Percentiles rank a stretch among this genome's conserved stretches.
phyloP scores from a whole-genome alignment of 768 basidiomycete genomes.

The Termitomyces sp. region DNA sequence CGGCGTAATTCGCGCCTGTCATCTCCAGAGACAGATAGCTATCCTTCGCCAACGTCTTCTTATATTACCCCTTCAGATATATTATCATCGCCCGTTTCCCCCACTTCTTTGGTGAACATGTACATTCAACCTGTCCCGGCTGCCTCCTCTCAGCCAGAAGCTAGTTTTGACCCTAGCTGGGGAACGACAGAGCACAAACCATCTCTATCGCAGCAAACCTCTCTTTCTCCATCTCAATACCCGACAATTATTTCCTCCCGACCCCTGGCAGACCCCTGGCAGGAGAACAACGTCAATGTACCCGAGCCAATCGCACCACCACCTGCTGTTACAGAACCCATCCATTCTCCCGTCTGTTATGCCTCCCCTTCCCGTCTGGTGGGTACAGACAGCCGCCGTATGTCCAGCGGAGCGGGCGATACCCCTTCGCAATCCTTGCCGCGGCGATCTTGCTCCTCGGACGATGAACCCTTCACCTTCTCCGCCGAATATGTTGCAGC shows the following conservation, averaged over 20 bases:
- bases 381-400: background rate
- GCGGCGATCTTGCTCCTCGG: slow-evolving; percentile 16
- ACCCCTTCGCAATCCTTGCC: slow-evolving; percentile 9
- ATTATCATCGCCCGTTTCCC: slow-evolving; percentile 18
- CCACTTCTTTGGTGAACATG: slow-evolving; percentile 7
- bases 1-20: slow-evolving; percentile 28
- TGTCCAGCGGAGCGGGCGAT: background rate
- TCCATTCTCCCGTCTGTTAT: background rate
- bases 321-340: background rate
- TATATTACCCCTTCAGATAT: slow-evolving; percentile 10
- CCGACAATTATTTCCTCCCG: background rate
- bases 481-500: slow-evolving; percentile 28
- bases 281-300: background rate
- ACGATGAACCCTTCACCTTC: slow-evolving; percentile 32
- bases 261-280: slow-evolving; percentile 1
- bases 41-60: slow-evolving; percentile 14
- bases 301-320: background rate
- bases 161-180: slow-evolving; percentile 3
- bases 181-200: slow-evolving; percentile 4
- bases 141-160: slow-evolving; percentile 1
- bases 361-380: background rate
- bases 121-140: slow-evolving; percentile 6
- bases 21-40: slow-evolving; percentile 28
- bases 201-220: slow-evolving; percentile 6
- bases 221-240: background rate